Base-by-base conservation (phyloP, 164 flowering plant species). In the Cinnamomum chago region DNA sequence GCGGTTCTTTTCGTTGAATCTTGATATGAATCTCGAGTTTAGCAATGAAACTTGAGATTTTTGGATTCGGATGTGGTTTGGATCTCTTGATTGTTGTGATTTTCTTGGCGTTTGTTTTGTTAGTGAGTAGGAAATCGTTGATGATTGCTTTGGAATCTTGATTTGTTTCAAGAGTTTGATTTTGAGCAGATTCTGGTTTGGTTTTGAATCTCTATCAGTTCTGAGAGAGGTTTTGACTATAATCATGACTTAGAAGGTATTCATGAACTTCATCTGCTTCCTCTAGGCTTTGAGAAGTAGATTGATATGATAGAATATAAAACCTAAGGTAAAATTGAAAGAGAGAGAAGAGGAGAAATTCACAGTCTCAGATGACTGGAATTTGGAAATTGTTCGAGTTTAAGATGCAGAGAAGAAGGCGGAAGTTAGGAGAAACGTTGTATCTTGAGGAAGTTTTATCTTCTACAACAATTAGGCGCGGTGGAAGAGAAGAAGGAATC, bases 1-100 rank as follows among this genome's bases (percentile, higher is more conserved):
- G 9, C 15, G 6, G 18, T 69, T 74, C 67, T 55, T 62, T 30
- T 64, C 55, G 3, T 5, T 78, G 73, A 40, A 47, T 71, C 70
- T 18, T 2, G 14, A 14, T 14, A 6, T 27, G 40, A 33, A 50
- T 22, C 24, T 50, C 13, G 64, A 60, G 50, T 52, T 71, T 58
- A 52, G 4, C 20, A 55, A 55, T 55, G 15, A 55, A 18, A 55
- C 3, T 40, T 17, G 23, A 60, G 62, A 17, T 75, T n/a, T 12
- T 28, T 75, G 65, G 69, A 72, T 67, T 40, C 70, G 52, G 22
- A 22, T 25, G 1, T 55, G 27, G 20, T 55, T 47, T 67, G 27
- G 28, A 28, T 74, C 28, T 68, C n/a, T 75, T 28, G 35, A 70
- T 22, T 67, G 9, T 67, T 28, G 35, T 35, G 28, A 5, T 66